These are phyloP conservation scores for Forsythia viridissima DNA, from an alignment of 257 asterid genomes.

Conservation along the genomic window DNA sequence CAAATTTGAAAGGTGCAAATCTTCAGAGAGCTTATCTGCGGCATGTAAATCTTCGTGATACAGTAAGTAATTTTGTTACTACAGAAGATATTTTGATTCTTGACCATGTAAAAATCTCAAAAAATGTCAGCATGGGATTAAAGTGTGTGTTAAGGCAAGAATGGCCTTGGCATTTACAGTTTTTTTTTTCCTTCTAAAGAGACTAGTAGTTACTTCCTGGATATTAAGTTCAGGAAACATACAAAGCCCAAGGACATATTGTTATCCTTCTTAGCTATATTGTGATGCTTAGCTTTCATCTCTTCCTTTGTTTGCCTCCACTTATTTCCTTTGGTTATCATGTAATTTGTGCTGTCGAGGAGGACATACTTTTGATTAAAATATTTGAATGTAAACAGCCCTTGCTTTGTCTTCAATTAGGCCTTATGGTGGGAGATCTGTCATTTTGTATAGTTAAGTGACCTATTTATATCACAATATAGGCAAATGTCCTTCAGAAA, in stretches of 20 bases:
- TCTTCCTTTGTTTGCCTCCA: not conserved
- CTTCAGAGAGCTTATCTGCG: conserved; percentile 95
- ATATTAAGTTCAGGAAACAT: not conserved
- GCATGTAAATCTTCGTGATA: conserved; percentile 80
- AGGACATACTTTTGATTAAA: not conserved
- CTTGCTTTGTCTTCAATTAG: not conserved
- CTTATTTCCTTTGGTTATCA: not conserved
- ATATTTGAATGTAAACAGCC: not conserved
- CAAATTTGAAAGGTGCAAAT: conserved; percentile 91
- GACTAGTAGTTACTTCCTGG: conserved; percentile 1
- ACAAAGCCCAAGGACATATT: not conserved
- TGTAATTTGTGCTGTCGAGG: not conserved
- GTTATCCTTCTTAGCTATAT: not conserved
- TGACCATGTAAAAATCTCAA: not conserved
- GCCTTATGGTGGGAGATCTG: not conserved
- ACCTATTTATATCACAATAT: too few relatives aligned
- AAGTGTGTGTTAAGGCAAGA: not conserved
- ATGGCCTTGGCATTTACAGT: not conserved
- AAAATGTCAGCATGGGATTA: not conserved
- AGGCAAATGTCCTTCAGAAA: not conserved
- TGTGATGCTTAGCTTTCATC: not conserved
- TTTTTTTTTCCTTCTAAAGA: not conserved
- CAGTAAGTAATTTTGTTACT: conserved; percentile 50
- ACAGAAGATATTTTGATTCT: not conserved
- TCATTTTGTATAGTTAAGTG: not conserved